Evolutionary conservation across 1,139 yeast species (phyloP).

Genomic region (Entelexis sorbosivorans): DNA sequence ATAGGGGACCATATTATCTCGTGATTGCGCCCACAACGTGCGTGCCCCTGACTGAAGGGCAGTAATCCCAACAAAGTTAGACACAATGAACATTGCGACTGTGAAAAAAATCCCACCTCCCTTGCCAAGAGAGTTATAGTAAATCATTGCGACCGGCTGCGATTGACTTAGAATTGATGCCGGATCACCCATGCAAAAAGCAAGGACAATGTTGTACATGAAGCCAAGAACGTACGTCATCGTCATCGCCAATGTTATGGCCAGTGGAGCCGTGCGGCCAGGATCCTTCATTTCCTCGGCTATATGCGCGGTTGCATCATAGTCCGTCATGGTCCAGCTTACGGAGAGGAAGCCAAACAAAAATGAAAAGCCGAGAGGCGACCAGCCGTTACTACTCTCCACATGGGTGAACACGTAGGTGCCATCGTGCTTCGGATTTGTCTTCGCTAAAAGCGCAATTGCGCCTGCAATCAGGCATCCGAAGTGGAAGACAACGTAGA

Average conservation of each 20-base stretch:
- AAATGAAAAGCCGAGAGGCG: slow-evolving; percentile 23
- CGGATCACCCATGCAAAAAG: slow-evolving; percentile 45
- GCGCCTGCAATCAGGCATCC: slow-evolving; percentile 33
- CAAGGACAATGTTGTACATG: slow-evolving; percentile 38
- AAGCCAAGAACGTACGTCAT: slow-evolving; percentile 22
- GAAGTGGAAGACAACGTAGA: slow-evolving; percentile 37
- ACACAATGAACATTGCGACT: slow-evolving; percentile 24
- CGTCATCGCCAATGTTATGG: slow-evolving; percentile 23
- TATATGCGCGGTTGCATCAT: slow-evolving; percentile 63
- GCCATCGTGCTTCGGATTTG: slow-evolving; percentile 27
- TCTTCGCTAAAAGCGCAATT: slow-evolving; percentile 28
- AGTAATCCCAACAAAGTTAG: slow-evolving; percentile 49
- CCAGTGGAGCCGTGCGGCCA: slow-evolving; percentile 24
- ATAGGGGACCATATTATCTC: slow-evolving; percentile 48
- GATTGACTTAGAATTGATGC: slow-evolving; percentile 36
- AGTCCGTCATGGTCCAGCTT: slow-evolving; percentile 38
- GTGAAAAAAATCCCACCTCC: slow-evolving; percentile 35
- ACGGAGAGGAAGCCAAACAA: slow-evolving; percentile 24
- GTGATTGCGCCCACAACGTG: slow-evolving; percentile 54
- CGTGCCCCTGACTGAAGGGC: slow-evolving; percentile 56
- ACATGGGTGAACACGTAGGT: slow-evolving; percentile 29
- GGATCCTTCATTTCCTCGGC: slow-evolving; percentile 37
- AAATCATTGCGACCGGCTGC: slow-evolving; percentile 50
- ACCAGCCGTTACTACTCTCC: slow-evolving; percentile 29
- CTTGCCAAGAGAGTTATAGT: slow-evolving; percentile 44